Evolutionary conservation across 2,329 filamentous ascomycete genomes (phyloP).

Genomic region (Scedosporium apiospermum): DNA sequence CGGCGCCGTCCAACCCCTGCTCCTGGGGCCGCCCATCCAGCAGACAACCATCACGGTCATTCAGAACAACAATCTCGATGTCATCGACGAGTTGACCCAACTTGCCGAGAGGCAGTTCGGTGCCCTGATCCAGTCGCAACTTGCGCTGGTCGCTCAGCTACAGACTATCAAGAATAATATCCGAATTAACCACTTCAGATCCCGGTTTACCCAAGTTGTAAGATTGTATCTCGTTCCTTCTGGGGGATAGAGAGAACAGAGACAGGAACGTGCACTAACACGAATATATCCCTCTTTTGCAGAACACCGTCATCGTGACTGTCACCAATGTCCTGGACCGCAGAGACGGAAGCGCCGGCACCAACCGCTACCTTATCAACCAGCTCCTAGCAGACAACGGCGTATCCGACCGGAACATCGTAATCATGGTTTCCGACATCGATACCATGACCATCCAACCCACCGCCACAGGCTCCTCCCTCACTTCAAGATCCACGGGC

Average conservation of each 20-base stretch:
- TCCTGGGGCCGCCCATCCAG: constrained; percentile 15
- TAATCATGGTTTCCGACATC: constrained; percentile 28
- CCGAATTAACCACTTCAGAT: constrained; percentile 28
- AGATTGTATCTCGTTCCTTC: constrained; percentile 9
- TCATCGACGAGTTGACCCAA: constrained; percentile 22
- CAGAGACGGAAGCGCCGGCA: constrained; percentile 9
- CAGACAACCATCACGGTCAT: constrained; percentile 23
- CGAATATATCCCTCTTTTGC: neutral
- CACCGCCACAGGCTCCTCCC: constrained; percentile 9
- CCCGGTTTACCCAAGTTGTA: constrained; percentile 25
- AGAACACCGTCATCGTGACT: constrained; percentile 28
- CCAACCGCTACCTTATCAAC: constrained; percentile 29
- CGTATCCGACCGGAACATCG: constrained; percentile 19
- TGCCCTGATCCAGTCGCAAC: constrained; percentile 24
- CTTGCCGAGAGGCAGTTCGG: constrained; percentile 27
- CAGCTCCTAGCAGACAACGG: constrained; percentile 28
- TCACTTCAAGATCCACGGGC: constrained; percentile 11
- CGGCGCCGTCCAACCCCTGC: neutral
- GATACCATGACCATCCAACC: constrained; percentile 23
- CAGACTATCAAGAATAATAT: constrained; percentile 32
- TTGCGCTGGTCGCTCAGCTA: constrained; percentile 25
- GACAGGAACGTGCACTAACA: too few species aligned
- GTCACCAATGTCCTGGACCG: constrained; percentile 20
- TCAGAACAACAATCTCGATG: constrained; percentile 26
- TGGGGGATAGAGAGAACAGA: neutral